Conservation (phyloP, 345 rosid genomes). For the Salix brachista region DNA sequence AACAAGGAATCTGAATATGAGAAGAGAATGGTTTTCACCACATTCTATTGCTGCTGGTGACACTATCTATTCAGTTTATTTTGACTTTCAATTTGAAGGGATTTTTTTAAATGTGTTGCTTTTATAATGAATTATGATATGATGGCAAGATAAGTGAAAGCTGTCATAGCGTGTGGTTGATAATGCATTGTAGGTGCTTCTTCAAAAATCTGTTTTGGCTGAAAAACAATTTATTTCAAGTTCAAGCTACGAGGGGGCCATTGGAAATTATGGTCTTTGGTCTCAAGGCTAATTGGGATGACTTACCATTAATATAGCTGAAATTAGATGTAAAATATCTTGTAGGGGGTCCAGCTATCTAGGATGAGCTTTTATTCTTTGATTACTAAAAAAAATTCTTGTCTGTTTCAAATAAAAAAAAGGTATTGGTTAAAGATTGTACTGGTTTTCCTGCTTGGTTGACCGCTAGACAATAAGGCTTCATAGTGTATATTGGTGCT, state of each 20-base stretch:
- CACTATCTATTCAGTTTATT: not conserved
- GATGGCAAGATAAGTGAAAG: not conserved
- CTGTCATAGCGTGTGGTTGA: not conserved
- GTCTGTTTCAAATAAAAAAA: not conserved
- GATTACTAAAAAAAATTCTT: not conserved
- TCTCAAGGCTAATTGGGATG: not conserved
- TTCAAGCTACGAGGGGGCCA: not conserved
- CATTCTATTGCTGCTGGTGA: not conserved
- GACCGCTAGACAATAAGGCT: not conserved
- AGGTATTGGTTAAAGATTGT: not conserved
- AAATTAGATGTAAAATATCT: not conserved
- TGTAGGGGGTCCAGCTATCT: not conserved
- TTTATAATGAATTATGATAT: not conserved
- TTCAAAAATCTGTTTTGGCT: not conserved
- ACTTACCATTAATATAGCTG: not conserved
- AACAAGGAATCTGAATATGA: not conserved
- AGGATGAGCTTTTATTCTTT: not conserved
- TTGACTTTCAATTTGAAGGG: not conserved
- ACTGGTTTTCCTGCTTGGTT: not conserved
- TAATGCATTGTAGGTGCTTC: too few relatives aligned
- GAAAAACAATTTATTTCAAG: not conserved
- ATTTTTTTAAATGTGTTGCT: not conserved
- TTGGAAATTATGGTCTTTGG: not conserved
- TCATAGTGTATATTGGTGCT: not conserved
- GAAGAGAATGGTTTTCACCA: not conserved